A percentile compares a stretch with the other conserved stretches of the same genome.
These are phyloP conservation scores for Hylodesmum podocarpum DNA, from an alignment of 306 rosid species.

Conservation along the genomic window DNA sequence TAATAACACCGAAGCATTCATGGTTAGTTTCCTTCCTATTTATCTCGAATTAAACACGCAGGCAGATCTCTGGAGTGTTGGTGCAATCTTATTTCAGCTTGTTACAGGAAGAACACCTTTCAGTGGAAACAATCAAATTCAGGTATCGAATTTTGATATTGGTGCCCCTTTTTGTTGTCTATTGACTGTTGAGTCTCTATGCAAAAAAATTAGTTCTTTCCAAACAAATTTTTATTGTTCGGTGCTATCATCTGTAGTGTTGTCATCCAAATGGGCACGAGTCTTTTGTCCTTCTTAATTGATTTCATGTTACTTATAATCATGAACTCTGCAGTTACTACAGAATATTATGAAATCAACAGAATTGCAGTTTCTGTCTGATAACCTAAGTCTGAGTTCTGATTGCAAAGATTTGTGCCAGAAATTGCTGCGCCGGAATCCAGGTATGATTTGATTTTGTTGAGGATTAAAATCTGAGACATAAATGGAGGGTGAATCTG, in stretches of 20 bases:
- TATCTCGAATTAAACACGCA: slow-evolving; percentile 58
- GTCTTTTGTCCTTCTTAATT: slow-evolving; percentile 22
- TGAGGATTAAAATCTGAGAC: slow-evolving; percentile 15
- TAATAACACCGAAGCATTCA: slow-evolving; percentile 4
- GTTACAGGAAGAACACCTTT: slow-evolving; percentile 94
- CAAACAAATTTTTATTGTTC: background rate
- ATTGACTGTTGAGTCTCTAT: slow-evolving; percentile 1
- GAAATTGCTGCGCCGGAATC: slow-evolving; percentile 91
- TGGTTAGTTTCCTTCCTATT: slow-evolving; percentile 39
- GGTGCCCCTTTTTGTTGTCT: background rate
- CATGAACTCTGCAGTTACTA: slow-evolving; percentile 70
- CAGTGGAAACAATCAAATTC: slow-evolving; percentile 89
- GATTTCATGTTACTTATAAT: slow-evolving; percentile 1
- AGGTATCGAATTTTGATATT: slow-evolving; percentile 50
- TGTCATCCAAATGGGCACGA: slow-evolving; percentile 21
- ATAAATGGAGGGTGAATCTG: slow-evolving; percentile 9
- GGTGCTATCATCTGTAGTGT: slow-evolving; percentile 11
- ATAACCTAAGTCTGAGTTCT: slow-evolving; percentile 58
- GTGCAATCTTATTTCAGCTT: slow-evolving; percentile 90
- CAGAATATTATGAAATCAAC: slow-evolving; percentile 92
- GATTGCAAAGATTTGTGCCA: slow-evolving; percentile 93
- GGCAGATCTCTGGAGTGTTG: slow-evolving; percentile 99
- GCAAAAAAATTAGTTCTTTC: slow-evolving; percentile 7
- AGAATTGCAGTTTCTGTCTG: slow-evolving; percentile 74
- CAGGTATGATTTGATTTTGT: slow-evolving; percentile 60